Evolutionary conservation across 140 eudicot genomes (phyloP).

Genomic region (Ambrosia hybrid): DNA sequence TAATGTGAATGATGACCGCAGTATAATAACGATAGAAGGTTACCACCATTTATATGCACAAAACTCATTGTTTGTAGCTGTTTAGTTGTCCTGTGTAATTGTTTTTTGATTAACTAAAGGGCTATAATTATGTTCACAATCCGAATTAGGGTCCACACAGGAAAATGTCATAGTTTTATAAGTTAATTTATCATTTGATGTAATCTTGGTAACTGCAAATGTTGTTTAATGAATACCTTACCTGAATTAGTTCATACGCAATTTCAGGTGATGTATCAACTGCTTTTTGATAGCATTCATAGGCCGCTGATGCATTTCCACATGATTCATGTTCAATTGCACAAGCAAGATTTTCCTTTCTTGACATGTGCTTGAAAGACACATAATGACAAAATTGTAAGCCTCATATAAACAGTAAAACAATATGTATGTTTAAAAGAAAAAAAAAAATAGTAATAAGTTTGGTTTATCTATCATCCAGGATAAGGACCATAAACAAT

Average conservation of each 20-base stretch:
- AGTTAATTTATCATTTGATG: neutral
- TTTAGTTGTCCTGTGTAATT: too few species aligned
- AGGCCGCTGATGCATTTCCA: slow-evolving; percentile 88
- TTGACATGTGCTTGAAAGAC: slow-evolving; percentile 47
- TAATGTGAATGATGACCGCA: too few species aligned
- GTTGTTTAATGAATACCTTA: neutral
- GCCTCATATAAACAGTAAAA: neutral
- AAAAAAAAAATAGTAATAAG: neutral
- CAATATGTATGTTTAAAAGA: neutral
- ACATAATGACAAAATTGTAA: neutral
- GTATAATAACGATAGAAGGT: too few species aligned
- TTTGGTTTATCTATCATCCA: neutral
- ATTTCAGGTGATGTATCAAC: slow-evolving; percentile 91
- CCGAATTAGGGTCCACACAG: too few species aligned
- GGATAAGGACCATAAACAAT: too few species aligned
- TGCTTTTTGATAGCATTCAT: slow-evolving; percentile 95
- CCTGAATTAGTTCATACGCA: slow-evolving; percentile 90
- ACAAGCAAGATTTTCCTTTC: slow-evolving; percentile 91
- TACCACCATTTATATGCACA: too few species aligned
- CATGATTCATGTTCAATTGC: slow-evolving; percentile 85
- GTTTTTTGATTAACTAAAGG: too few species aligned
- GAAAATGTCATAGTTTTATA: too few species aligned
- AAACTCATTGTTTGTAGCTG: too few species aligned
- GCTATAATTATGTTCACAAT: too few species aligned
- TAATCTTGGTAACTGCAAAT: slow-evolving; percentile 8